A percentile compares a stretch with the other conserved stretches of the same genome.
phyloP scores from a whole-genome alignment of 2,329 filamentous ascomycete species.

The Diaporthe destruens region DNA sequence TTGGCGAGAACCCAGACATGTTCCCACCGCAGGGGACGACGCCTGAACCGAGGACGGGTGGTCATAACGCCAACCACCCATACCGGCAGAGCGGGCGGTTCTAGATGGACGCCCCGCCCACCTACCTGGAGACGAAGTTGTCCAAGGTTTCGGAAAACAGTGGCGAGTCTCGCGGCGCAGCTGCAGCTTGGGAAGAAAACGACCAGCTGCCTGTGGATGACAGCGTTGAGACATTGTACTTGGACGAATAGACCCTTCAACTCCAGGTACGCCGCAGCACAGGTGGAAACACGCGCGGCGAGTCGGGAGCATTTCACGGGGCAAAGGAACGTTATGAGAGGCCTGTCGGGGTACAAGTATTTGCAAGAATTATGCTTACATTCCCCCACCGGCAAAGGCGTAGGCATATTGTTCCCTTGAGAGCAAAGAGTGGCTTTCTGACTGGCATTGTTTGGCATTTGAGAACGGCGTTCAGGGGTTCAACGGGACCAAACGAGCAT shows the following conservation, averaged over 20 bases:
- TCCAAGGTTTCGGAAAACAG: constrained; percentile 41
- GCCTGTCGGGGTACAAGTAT: constrained; percentile 4
- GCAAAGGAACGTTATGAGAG: constrained; percentile 4
- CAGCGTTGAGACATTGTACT: constrained; percentile 24
- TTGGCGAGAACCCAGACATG: constrained; percentile 77
- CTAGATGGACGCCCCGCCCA: constrained; percentile 36
- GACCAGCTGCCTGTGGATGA: constrained; percentile 12
- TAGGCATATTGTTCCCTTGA: constrained; percentile 16
- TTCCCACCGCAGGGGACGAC: constrained; percentile 57
- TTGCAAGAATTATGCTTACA: constrained; percentile 27
- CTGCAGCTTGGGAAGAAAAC: background rate
- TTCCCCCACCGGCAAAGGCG: constrained; percentile 32
- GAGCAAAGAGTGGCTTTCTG: constrained; percentile 28
- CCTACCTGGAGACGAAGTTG: constrained; percentile 37
- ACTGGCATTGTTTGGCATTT: constrained; percentile 29
- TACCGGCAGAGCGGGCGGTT: constrained; percentile 43
- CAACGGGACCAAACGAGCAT: constrained; percentile 7
- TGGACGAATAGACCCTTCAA: background rate
- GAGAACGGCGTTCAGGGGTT: constrained; percentile 28
- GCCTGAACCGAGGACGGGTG: constrained; percentile 46
- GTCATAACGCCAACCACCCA: constrained; percentile 44
- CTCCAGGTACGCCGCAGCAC: background rate
- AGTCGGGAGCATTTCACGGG: background rate
- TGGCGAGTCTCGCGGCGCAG: constrained; percentile 30
- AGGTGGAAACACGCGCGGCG: background rate